Conservation (phyloP, 352 stramenopile genomes). For the Pythium plurisporium region DNA sequence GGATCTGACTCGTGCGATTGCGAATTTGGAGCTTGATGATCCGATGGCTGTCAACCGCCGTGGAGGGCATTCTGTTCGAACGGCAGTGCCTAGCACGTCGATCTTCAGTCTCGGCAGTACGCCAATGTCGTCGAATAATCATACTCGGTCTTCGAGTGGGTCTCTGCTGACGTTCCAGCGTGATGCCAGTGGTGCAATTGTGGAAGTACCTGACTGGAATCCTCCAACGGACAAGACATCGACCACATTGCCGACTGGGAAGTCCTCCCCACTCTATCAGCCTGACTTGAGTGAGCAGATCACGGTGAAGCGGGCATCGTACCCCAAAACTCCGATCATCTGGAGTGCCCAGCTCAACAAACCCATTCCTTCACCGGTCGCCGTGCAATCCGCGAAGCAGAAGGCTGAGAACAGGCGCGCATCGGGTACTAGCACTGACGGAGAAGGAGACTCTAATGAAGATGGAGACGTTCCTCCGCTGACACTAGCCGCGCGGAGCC, state of each 20-base stretch:
- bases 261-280: conserved; percentile 21
- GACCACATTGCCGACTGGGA: conserved; percentile 15
- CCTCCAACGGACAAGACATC: conserved; percentile 10
- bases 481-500: conserved; percentile 2
- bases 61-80: conserved; percentile 24
- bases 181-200: conserved; percentile 17
- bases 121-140: no score
- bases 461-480: conserved; percentile 1
- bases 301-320: conserved; percentile 17
- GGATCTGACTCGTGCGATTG: conserved; percentile 75
- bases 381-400: not conserved
- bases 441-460: conserved; percentile 12
- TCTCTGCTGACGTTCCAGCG: conserved; percentile 19
- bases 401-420: not conserved
- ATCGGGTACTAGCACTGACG: conserved; percentile 5
- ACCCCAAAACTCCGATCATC: conserved; percentile 20
- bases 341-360: conserved; percentile 18
- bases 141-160: no score
- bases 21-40: conserved; percentile 79
- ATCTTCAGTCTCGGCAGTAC: conserved; percentile 11
- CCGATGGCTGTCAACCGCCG: conserved; percentile 76
- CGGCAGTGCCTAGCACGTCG: conserved; percentile 17
- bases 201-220: conserved; percentile 16
- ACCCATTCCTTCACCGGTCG: conserved; percentile 1
- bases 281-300: conserved; percentile 19